Conservation (phyloP, 2,329 filamentous ascomycete genomes). For the Aspergillus fumigatiaffinis region DNA sequence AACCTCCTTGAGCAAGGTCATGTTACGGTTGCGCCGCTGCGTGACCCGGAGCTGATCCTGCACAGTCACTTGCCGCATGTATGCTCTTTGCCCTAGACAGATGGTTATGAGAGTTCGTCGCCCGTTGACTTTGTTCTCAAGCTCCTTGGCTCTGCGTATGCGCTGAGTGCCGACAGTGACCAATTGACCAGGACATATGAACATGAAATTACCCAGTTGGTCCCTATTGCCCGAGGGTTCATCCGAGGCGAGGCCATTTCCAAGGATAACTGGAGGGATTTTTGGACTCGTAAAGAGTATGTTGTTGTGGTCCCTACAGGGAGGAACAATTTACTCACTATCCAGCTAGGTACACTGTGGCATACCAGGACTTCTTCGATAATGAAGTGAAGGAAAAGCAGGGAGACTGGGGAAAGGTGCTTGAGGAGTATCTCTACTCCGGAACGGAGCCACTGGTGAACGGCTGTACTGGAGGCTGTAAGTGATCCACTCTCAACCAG, state of each 20-base stretch:
- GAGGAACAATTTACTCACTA: too few relatives aligned
- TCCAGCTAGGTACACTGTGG: neutral
- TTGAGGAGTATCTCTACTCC: neutral
- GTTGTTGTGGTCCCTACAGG: neutral
- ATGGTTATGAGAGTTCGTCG: too few relatives aligned
- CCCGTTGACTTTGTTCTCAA: neutral
- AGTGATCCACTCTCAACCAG: neutral
- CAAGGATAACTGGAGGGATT: neutral
- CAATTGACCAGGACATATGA: neutral
- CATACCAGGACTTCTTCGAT: slow-evolving; percentile 1
- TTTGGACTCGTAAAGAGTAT: neutral
- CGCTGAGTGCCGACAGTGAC: neutral
- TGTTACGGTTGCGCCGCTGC: too few relatives aligned
- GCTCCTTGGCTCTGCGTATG: neutral
- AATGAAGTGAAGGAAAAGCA: neutral
- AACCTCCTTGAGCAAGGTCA: too few relatives aligned
- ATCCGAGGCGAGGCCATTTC: neutral
- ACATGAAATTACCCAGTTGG: slow-evolving; percentile 1
- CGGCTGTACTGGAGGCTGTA: neutral
- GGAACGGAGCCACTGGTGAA: neutral
- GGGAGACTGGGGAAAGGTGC: neutral
- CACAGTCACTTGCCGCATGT: too few relatives aligned
- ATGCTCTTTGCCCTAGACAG: too few relatives aligned
- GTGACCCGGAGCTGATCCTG: too few relatives aligned
- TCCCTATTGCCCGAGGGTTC: neutral